Conservation (phyloP, 441 rosid species). For the Daphne laureola region DNA sequence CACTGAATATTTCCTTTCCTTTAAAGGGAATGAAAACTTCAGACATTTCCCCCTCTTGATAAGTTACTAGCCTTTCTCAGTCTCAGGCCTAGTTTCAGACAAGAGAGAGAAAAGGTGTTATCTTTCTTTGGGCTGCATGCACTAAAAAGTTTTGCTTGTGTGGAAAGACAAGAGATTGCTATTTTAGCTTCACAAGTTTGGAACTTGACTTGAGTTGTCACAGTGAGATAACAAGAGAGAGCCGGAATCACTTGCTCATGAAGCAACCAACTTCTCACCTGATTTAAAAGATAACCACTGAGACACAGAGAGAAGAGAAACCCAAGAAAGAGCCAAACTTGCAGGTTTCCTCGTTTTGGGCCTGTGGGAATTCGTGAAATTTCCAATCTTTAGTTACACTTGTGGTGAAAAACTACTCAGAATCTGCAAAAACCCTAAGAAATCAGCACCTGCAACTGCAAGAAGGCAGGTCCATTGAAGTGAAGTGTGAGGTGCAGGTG, state of each 20-base stretch:
- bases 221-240: neutral
- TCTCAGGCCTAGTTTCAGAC: too few species aligned
- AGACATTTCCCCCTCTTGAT: neutral
- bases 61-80: too few species aligned
- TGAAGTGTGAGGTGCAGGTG: neutral
- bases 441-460: neutral
- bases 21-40: conserved; percentile 6
- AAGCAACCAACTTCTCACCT: conserved; percentile 13
- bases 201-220: conserved; percentile 12
- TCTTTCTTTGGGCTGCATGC: neutral
- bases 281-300: neutral
- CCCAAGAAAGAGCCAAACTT: neutral
- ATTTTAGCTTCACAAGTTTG: neutral
- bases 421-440: too few species aligned
- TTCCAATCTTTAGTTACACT: neutral
- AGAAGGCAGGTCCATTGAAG: conserved; percentile 5
- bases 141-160: conserved; percentile 7
- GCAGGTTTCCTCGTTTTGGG: neutral
- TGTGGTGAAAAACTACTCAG: conserved; percentile 4
- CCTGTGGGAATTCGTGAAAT: conserved; percentile 12
- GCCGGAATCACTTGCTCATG: conserved; percentile 15
- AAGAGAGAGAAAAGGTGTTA: conserved; percentile 2
- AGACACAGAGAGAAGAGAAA: conserved; percentile 2
- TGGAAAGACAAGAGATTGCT: conserved; percentile 8
- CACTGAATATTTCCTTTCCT: conserved; percentile 9